Base-by-base conservation (phyloP, 345 rosid genomes). In the Populus nigra region DNA sequence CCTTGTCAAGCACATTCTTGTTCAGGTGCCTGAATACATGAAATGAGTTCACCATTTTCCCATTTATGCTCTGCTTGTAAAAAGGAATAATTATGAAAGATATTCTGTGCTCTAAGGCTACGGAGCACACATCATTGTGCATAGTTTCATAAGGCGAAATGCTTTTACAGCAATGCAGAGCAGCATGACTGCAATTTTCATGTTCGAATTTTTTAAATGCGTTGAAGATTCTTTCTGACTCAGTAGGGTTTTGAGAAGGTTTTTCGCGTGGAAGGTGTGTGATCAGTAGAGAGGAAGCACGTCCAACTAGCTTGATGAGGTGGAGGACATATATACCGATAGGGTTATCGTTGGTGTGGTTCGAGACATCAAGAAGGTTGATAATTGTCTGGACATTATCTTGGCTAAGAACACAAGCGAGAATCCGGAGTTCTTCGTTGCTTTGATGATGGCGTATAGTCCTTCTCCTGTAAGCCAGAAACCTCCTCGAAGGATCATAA, bases 401-500 rank as follows among this genome's bases (percentile, higher is more conserved):
- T 23, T 79, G 85, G 57, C 16, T 59, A 76, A 87, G 87, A 62
- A 90, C 17, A 35, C 92, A 85, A 9, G 88, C 86, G 4, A 90
- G 88, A 38, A 90, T 73, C 68, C 89, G 86, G 0, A 90, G 81
- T 65, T 85, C 88, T 81, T n/a, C 81, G 36, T 80, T 76, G 23
- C 66, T 73, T 8, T 77, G 71, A 18, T 79, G 76, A 74, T 86
- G 87, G 38, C 78, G 79, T 23, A 90, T 83, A 1, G 92, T 89
- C 82, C 90, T 79, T 76, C 89, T 86, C 78, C 80, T 87, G 74
- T 84, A 82, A 65, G 90, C 83, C 5, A 87, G 71, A 76, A 80
- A 90, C 17, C 90, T 87, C 79, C 83, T 85, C 8, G 93, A 85
- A 39, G 93, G 93, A 78, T 90, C 91, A 69, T 90, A 90, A 0